Conservation (phyloP, 768 basidiomycete species). For the button mushroom (Agaricus bisporus) region DNA sequence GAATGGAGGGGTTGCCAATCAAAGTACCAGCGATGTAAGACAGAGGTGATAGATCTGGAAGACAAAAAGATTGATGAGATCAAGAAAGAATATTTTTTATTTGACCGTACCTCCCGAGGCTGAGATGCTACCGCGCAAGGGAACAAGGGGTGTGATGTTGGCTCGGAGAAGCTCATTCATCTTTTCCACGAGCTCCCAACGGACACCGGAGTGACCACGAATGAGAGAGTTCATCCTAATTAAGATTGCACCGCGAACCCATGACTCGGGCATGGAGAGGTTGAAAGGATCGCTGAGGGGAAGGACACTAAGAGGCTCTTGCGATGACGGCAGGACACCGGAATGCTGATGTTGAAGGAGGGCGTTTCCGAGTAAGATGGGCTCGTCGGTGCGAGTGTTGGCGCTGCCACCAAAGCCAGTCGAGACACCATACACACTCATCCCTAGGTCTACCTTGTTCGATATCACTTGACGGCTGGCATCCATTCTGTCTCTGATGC, state of each 20-base stretch:
- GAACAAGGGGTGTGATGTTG: slow-evolving; percentile 75
- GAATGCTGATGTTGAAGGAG: slow-evolving; percentile 80
- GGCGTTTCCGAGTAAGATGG: slow-evolving; percentile 69
- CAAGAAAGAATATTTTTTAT: slow-evolving; percentile 1
- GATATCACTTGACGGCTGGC: slow-evolving; percentile 59
- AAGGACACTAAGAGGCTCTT: slow-evolving; percentile 40
- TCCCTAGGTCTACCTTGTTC: slow-evolving; percentile 58
- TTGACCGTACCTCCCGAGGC: slow-evolving; percentile 62
- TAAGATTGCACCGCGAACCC: slow-evolving; percentile 85
- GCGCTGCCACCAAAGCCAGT: slow-evolving; percentile 87
- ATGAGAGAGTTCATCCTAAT: slow-evolving; percentile 87
- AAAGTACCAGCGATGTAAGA: slow-evolving; percentile 81
- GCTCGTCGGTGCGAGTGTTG: slow-evolving; percentile 74
- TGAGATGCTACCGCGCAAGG: slow-evolving; percentile 78
- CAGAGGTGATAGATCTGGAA: slow-evolving; percentile 65
- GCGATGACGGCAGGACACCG: slow-evolving; percentile 64
- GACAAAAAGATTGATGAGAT: slow-evolving; percentile 8
- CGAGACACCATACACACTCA: slow-evolving; percentile 79
- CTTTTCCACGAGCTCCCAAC: slow-evolving; percentile 73
- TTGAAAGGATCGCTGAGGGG: slow-evolving; percentile 70
- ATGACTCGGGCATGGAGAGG: slow-evolving; percentile 76
- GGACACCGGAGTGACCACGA: slow-evolving; percentile 82
- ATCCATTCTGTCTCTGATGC: slow-evolving; percentile 46
- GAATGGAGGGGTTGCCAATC: slow-evolving; percentile 74
- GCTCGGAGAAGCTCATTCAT: slow-evolving; percentile 68